Percentiles rank a stretch among this genome's conserved stretches.
Conservation (phyloP, 129 eudicot species). For the Calendula officinalis region DNA sequence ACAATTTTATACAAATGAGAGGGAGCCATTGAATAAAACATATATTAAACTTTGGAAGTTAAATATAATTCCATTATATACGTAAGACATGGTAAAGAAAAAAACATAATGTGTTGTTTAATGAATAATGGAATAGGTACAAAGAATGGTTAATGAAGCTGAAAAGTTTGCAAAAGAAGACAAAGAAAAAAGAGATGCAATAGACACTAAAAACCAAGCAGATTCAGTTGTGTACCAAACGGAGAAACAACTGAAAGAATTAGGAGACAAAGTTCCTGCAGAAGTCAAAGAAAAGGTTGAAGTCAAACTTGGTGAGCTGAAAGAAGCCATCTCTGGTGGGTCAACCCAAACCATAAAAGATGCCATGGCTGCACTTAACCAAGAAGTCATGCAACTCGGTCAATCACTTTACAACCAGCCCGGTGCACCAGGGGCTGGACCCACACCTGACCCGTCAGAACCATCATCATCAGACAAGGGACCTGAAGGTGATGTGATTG, state of each 20-base stretch:
- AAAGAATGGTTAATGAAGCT: conserved; percentile 40
- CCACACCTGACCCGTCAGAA: conserved; percentile 34
- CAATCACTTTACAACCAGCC: conserved; percentile 94
- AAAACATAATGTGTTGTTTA: too few relatives aligned
- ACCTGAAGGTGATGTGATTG: conserved; percentile 90
- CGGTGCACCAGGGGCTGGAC: conserved; percentile 59
- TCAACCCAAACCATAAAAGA: conserved; percentile 87
- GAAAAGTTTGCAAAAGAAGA: conserved; percentile 54
- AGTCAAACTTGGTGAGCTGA: conserved; percentile 72
- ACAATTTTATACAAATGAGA: too few relatives aligned
- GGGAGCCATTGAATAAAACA: too few relatives aligned
- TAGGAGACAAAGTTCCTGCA: conserved; percentile 28
- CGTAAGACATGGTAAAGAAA: too few relatives aligned
- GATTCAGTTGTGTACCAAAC: conserved; percentile 47
- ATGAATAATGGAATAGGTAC: conserved; percentile 18
- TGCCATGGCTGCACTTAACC: conserved; percentile 92
- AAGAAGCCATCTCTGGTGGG: conserved; percentile 77
- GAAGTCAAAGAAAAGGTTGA: conserved; percentile 31
- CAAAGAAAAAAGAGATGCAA: conserved; percentile 31
- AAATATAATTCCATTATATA: too few relatives aligned
- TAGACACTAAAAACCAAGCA: conserved; percentile 57
- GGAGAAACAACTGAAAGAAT: conserved; percentile 28
- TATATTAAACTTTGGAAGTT: too few relatives aligned
- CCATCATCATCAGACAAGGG: conserved; percentile 51
- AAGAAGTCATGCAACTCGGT: conserved; percentile 97